phyloP scores from a whole-genome alignment of 2,329 filamentous ascomycete genomes.

The Phialophora macrospora region DNA sequence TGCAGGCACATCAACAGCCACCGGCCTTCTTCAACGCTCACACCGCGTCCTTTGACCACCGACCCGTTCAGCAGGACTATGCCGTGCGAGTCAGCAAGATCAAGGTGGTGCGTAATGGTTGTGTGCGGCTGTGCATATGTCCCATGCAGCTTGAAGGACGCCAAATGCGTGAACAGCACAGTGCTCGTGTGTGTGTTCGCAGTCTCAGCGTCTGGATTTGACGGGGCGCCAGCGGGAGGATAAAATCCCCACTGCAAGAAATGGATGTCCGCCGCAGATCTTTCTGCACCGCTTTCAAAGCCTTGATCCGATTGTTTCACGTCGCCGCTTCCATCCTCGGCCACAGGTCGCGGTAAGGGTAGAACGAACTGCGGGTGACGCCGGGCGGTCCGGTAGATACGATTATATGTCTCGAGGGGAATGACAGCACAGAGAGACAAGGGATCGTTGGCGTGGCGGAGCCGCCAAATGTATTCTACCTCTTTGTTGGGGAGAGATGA shows the following conservation, averaged over 20 bases:
- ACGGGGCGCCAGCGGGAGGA: conserved; percentile 49
- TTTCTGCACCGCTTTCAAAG: conserved; percentile 52
- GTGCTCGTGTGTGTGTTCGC: conserved; percentile 66
- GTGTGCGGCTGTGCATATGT: conserved; percentile 92
- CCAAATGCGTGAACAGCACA: conserved; percentile 91
- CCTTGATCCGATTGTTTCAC: conserved; percentile 42
- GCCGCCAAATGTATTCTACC: conserved; percentile 85
- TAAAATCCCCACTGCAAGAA: conserved; percentile 97
- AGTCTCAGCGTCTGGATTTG: conserved; percentile 44
- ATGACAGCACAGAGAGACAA: conserved; percentile 84
- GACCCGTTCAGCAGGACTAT: conserved; percentile 85
- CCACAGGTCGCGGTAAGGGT: conserved; percentile 65
- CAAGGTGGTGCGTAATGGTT: conserved; percentile 87
- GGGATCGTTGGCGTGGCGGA: conserved; percentile 75
- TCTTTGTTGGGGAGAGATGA: conserved; percentile 75
- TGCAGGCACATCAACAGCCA: conserved; percentile 93
- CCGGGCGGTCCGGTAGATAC: conserved; percentile 73
- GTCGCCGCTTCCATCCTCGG: conserved; percentile 36
- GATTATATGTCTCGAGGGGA: conserved; percentile 71
- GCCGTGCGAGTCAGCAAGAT: conserved; percentile 74
- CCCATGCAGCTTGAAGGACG: conserved; percentile 87
- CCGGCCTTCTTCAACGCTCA: conserved; percentile 79
- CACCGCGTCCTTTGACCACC: conserved; percentile 75
- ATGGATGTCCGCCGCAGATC: conserved; percentile 83
- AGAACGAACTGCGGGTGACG: conserved; percentile 87